phyloP scores from a whole-genome alignment of 352 stramenopile species.

The Peronospora destructor region DNA sequence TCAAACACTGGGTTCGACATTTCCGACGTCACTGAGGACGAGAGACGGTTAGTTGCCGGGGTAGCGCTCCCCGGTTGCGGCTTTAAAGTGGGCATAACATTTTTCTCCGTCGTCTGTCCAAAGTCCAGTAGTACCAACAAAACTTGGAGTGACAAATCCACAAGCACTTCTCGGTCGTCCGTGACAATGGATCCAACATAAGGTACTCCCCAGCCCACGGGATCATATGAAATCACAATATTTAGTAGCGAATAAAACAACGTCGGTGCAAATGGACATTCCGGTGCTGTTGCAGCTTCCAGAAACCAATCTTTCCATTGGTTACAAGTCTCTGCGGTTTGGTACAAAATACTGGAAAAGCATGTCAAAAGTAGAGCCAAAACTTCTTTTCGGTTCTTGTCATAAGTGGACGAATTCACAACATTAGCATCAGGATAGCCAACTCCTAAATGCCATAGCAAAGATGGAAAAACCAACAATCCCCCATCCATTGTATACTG shows the following conservation, averaged over 20 bases:
- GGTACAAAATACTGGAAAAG: conserved; percentile 95
- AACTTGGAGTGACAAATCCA: conserved; percentile 90
- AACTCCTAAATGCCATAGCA: conserved; percentile 77
- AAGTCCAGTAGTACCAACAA: conserved; percentile 93
- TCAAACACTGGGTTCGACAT: conserved; percentile 37
- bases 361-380: conserved; percentile 90
- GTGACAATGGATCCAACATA: conserved; percentile 87
- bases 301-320: conserved; percentile 89
- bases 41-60: conserved; percentile 27
- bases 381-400: conserved; percentile 95
- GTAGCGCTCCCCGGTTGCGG: conserved; percentile 39
- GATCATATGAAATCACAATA: conserved; percentile 91
- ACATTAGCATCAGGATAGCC: conserved; percentile 75
- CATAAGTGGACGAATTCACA: conserved; percentile 60
- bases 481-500: conserved; percentile 25
- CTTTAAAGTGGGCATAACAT: conserved; percentile 41
- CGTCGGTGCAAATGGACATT: conserved; percentile 91
- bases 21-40: conserved; percentile 17
- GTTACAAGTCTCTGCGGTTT: conserved; percentile 88
- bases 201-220: conserved; percentile 83
- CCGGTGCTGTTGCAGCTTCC: conserved; percentile 77
- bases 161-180: conserved; percentile 84
- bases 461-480: conserved; percentile 59
- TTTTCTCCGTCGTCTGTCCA: conserved; percentile 55
- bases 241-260: conserved; percentile 97